Evolutionary conservation across 345 rosid genomes (phyloP).

Genomic region (Populus nigra): DNA sequence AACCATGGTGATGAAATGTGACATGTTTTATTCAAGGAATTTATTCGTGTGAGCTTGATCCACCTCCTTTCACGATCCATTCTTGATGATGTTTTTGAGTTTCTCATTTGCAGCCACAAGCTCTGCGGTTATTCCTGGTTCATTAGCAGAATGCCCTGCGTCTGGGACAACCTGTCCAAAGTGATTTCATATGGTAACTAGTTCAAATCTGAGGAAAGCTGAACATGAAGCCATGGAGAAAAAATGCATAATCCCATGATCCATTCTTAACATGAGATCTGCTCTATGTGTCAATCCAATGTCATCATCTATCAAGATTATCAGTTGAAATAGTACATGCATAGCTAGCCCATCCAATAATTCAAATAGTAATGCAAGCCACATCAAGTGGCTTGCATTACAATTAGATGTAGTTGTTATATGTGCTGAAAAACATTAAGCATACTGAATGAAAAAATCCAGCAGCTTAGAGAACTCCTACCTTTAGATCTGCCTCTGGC

Average conservation of each 20-base stretch:
- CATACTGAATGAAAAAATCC: neutral
- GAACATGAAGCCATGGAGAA: neutral
- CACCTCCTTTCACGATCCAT: constrained; percentile 16
- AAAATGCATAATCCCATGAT: neutral
- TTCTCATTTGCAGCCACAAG: constrained; percentile 84
- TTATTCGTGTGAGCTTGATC: neutral
- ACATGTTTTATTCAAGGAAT: too few species aligned
- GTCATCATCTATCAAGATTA: neutral
- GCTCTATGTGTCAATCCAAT: neutral
- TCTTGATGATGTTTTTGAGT: constrained; percentile 52
- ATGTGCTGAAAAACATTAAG: neutral
- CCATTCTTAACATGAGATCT: too few species aligned
- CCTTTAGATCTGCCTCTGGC: constrained; percentile 94
- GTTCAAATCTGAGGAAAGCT: neutral
- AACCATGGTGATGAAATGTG: too few species aligned
- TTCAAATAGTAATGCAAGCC: neutral
- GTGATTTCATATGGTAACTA: neutral
- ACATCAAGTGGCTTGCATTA: neutral
- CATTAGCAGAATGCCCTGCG: constrained; percentile 97
- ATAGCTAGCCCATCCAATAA: neutral
- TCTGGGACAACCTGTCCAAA: constrained; percentile 63
- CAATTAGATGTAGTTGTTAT: neutral
- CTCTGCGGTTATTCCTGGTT: constrained; percentile 80
- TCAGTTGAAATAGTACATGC: neutral
- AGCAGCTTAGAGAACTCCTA: constrained; percentile 16